Percentiles rank a stretch among this genome's conserved stretches.
Conservation (phyloP, 768 basidiomycete species). For the Boletus rubescentipes region DNA sequence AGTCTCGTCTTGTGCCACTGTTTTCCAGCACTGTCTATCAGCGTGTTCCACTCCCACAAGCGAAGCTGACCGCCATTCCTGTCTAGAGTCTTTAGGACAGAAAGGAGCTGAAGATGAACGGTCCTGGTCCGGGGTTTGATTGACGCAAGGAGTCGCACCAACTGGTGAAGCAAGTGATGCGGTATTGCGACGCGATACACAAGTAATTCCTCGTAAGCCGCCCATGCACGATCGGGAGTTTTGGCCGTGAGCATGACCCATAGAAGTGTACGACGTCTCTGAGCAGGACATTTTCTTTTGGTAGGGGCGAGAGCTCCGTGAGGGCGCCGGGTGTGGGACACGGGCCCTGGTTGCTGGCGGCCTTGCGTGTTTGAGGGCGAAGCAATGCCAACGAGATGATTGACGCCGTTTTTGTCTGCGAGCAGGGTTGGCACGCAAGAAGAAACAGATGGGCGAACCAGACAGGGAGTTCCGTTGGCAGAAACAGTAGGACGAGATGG, state of each 20-base stretch:
- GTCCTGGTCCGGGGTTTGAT: conserved; percentile 55
- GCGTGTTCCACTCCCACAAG: conserved; percentile 73
- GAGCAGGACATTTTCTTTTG: conserved; percentile 21
- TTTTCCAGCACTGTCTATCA: conserved; percentile 65
- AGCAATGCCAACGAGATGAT: conserved; percentile 5
- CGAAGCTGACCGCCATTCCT: conserved; percentile 53
- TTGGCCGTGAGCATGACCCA: conserved; percentile 35
- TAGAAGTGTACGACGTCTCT: conserved; percentile 25
- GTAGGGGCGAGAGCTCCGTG: background rate
- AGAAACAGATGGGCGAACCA: background rate
- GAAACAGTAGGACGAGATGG: background rate
- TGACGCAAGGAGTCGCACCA: conserved; percentile 58
- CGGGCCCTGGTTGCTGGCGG: background rate
- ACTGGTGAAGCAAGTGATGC: conserved; percentile 52
- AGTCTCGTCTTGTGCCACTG: conserved; percentile 59
- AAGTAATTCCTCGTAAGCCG: conserved; percentile 41
- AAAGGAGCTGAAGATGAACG: conserved; percentile 63
- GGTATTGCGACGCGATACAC: conserved; percentile 27
- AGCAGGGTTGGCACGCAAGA: background rate
- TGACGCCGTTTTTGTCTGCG: conserved; percentile 2
- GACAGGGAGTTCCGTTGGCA: background rate
- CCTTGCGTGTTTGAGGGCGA: conserved; percentile 7
- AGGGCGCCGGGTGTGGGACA: background rate
- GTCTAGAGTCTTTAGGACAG: conserved; percentile 60
- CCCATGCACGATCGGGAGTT: conserved; percentile 40